Percentiles rank a stretch among this genome's conserved stretches.
These are phyloP conservation scores for Fusarium tjaetaba DNA, from an alignment of 2,329 filamentous ascomycete genomes.

Conservation along the genomic window DNA sequence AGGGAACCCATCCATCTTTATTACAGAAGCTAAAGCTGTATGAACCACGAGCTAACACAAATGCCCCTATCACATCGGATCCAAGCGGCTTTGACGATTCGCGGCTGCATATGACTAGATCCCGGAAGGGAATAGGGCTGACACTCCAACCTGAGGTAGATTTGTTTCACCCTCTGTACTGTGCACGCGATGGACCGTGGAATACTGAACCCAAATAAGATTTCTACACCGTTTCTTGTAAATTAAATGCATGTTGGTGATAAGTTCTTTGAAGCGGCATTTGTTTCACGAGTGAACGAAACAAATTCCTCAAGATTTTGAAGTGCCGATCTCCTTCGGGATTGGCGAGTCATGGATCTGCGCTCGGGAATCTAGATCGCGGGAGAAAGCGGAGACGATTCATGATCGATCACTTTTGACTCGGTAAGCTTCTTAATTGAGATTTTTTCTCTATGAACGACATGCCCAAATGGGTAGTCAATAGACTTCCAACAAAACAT, in stretches of 20 bases:
- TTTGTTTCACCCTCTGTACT: neutral
- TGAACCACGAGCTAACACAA: neutral
- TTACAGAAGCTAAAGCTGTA: neutral
- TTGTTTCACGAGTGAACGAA: neutral
- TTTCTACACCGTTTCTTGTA: accelerated
- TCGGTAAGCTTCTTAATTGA: neutral
- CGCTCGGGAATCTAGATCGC: neutral
- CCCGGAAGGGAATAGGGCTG: neutral
- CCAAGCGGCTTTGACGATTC: neutral
- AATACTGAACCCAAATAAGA: accelerated
- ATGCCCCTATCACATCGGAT: neutral
- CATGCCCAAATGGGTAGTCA: neutral
- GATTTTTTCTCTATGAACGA: neutral
- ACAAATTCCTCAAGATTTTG: neutral
- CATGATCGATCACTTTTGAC: neutral
- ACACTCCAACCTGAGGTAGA: neutral
- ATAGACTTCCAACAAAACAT: accelerated
- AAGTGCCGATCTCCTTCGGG: neutral
- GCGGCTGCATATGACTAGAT: neutral
- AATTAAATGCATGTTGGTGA: accelerated
- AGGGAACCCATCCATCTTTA: neutral
- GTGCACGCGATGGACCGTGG: neutral
- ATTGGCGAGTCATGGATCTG: neutral
- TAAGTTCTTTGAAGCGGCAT: accelerated
- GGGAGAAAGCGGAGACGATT: neutral